Percentiles rank a stretch among this genome's conserved stretches.
phyloP scores from a whole-genome alignment of 2,329 filamentous ascomycete species.

The Fusarium austroafricanum region DNA sequence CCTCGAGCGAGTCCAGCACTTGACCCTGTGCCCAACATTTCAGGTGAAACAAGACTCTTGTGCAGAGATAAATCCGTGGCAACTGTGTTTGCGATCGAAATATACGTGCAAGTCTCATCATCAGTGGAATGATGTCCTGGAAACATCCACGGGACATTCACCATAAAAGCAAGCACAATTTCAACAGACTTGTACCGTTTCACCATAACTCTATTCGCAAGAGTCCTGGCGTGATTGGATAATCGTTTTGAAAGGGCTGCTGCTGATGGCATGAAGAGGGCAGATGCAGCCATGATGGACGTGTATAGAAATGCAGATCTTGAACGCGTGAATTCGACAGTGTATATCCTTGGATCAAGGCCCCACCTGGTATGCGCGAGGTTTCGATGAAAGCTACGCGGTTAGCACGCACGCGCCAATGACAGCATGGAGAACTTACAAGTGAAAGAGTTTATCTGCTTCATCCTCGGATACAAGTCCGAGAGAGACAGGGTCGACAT shows the following conservation, averaged over 20 bases:
- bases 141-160: conserved; percentile 81
- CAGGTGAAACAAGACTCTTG: conserved; percentile 72
- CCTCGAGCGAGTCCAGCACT: conserved; percentile 66
- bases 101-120: conserved; percentile 78
- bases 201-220: conserved; percentile 71
- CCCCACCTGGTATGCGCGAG: conserved; percentile 81
- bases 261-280: conserved; percentile 73
- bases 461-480: conserved; percentile 75
- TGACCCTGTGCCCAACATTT: conserved; percentile 57
- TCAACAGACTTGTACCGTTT: conserved; percentile 76
- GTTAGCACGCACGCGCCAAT: background rate
- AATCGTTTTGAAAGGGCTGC: conserved; percentile 73
- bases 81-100: conserved; percentile 76
- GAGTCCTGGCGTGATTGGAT: conserved; percentile 70
- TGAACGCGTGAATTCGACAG: conserved; percentile 71
- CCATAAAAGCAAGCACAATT: conserved; percentile 79
- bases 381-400: conserved; percentile 72
- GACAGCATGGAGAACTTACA: conserved; percentile 58
- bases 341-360: conserved; percentile 75
- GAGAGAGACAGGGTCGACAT: conserved; percentile 76
- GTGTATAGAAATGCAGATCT: conserved; percentile 79
- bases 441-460: conserved; percentile 71
- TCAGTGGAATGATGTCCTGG: conserved; percentile 75
- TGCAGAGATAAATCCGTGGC: conserved; percentile 77
- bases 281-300: conserved; percentile 75